Evolutionary conservation across 805 yeast species (phyloP), one percentile per base, ranked within the genome.

Genomic region (Starmerella stellata): DNA sequence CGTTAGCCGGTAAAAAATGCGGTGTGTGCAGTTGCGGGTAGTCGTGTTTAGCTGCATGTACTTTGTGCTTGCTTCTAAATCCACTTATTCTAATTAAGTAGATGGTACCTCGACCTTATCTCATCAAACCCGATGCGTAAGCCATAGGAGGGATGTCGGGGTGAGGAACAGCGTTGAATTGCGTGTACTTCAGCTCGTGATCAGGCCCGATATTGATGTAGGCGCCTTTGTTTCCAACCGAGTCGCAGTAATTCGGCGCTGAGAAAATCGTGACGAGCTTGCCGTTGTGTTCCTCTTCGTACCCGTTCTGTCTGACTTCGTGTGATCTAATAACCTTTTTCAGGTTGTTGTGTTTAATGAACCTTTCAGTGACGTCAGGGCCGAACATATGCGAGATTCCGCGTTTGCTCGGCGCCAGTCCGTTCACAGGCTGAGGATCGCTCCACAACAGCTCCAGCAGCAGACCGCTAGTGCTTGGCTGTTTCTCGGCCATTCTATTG

Each of bases 361-460:
- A 90, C 30, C 68, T 56, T 36, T 72, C 73, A 4, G 98, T 87
- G 43, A 90, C 71, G 55, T 90, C 96, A 8, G 95, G 95, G 2
- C 99, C 99, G 58, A 90, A 90, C 56, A 90, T 94, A 57, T 81
- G 71, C 23, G 96, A 96, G 40, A 87, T 73, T 32, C 99, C 99
- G 56, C 99, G 72, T 59, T 83, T 83, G 18, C 92, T 78, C 4
- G 90, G 81, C 1, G 82, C 72, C 27, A 93, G 69, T 5, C 96
- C 98, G 16, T 69, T 61, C 13, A 61, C 65, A 0, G 64, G 63
- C 57, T 83, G 95, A 1, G 98, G 98, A 58, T 90, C 98, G 0
- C 95, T 81, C 98, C 98, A 90, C 44, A 90, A 64, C 53, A 90
- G 65, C 54, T 90, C 98, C 95, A 87, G 90, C 58, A 87, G 93